Evolutionary conservation across 371 early-diverging fungal species (phyloP).

Genomic region (Scutellospora calospora): DNA sequence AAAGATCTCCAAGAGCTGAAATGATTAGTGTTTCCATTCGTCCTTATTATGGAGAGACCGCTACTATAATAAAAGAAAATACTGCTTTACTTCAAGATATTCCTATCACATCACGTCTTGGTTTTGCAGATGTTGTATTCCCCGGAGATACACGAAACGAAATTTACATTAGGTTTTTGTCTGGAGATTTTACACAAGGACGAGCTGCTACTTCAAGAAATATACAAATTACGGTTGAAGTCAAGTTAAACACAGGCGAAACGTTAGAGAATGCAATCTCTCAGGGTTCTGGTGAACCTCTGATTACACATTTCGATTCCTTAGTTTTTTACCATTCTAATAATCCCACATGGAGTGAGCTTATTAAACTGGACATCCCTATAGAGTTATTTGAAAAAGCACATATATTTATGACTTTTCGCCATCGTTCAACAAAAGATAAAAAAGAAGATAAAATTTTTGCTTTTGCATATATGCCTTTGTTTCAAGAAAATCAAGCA

Average conservation of each 20-base stretch:
- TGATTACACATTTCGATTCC: constrained; percentile 64
- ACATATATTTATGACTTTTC: constrained; percentile 70
- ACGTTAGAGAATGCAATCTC: constrained; percentile 65
- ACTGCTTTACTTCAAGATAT: constrained; percentile 58
- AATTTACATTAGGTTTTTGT: constrained; percentile 68
- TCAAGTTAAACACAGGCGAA: constrained; percentile 60
- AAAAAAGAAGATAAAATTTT: constrained; percentile 56
- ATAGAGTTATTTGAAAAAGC: constrained; percentile 61
- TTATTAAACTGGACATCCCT: constrained; percentile 64
- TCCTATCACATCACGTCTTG: constrained; percentile 63
- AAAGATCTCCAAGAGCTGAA: constrained; percentile 61
- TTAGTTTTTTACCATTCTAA: constrained; percentile 73
- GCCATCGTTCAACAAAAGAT: constrained; percentile 57
- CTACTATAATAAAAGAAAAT: constrained; percentile 59
- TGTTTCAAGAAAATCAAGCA: constrained; percentile 63
- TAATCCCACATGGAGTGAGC: constrained; percentile 74
- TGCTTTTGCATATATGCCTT: constrained; percentile 68
- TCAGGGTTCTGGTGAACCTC: constrained; percentile 61
- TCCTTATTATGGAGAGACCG: constrained; percentile 59
- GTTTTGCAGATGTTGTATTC: constrained; percentile 74
- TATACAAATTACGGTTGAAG: constrained; percentile 69
- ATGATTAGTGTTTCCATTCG: constrained; percentile 62
- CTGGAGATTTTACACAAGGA: constrained; percentile 71
- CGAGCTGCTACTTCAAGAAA: constrained; percentile 57
- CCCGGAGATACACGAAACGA: constrained; percentile 70